Evolutionary conservation across 306 rosid genomes (phyloP), one percentile per base, ranked within the genome.

Genomic region (Canavalia gladiata): DNA sequence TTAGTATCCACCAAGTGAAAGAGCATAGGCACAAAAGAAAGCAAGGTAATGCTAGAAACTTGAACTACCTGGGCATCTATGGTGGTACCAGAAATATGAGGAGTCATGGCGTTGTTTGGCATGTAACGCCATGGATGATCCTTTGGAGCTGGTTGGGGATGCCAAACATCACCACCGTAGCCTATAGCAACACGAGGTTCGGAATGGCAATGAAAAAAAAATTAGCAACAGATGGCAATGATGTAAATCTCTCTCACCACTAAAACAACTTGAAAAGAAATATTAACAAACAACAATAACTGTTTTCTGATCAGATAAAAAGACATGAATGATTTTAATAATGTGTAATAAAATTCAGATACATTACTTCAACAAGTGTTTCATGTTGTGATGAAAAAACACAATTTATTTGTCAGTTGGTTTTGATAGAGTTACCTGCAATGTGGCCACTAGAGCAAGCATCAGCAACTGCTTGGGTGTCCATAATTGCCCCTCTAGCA

Each of bases 91-190:
- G 98, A 95, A 74, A 89, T 57, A 79, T 95, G 99, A 77, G 99
- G 99, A 71, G 99, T 95, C 99, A 95, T 95, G 45, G 99, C 98
- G 13, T 95, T 97, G 84, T 95, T 95, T 28, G 99, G 97, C 99
- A 95, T 95, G 87, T 90, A 84, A 57, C 99, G 99, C 99, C 99
- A 95, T 72, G 99, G 99, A 73, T 95, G 99, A 84, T 95, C 99
- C 86, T 95, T 93, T 7, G 99, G 99, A 75, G 99, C 97, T 56
- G 99, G 99, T 79, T 95, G 99, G 31, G 96, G 97, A 62, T 71
- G 35, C 99, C 99, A 93, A 72, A 95, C 99, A 86, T 95, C 99
- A 5, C 99, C 99, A 70, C 99, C 79, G 77, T 95, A 95, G 58
- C 99, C 99, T 95, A 81, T 43, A 80, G 12, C 77, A 76, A 60